Base-by-base conservation (phyloP, 1,139 yeast genomes). In the Hansenula sp. region DNA sequence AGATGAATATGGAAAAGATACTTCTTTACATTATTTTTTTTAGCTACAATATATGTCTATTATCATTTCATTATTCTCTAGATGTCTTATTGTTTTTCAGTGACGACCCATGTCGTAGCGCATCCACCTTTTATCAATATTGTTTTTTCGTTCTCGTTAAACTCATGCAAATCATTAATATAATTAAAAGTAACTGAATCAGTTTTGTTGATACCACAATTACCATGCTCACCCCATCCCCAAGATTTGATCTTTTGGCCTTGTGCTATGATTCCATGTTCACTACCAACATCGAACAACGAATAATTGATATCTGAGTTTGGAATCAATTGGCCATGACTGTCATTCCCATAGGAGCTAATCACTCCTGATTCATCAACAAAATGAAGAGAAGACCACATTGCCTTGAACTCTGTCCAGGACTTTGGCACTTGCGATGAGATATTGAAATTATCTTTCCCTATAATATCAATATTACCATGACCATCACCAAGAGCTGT, bases 201-300 rank as follows among this genome's bases (percentile, higher is more conserved):
- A 2, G 47, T 52, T 26, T 30, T 38, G 4, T 46, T 42, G 1
- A 33, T 27, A 3, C 97, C 97, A 62, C 97, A 90, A 57, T 92
- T 92, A 1, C 98, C 97, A 58, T 92, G 98, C 57, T 92, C 98
- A 21, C 97, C 97, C 98, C 98, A 92, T 0, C 98, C 98, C 97
- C 97, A 92, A 3, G 90, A 33, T 24, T 75, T 41, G 57, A 66
- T 0, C 86, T 79, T 6, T 50, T 44, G 35, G 45, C 44, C 58
- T 2, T 55, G 46, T 0, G 49, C 37, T 2, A 70, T 48, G 2
- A 77, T 59, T 0, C 94, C 95, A 59, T 92, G 98, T 56, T 92
- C 98, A 55, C 96, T 87, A 1, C 98, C 98, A 2, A 77, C 71
- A 0, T 69, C 68, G 42, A 68, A 65, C 1, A 37, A 4, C 0